These are phyloP conservation scores for Xylariaceae sp. DNA, from an alignment of 2,329 filamentous ascomycete species.

Conservation along the genomic window DNA sequence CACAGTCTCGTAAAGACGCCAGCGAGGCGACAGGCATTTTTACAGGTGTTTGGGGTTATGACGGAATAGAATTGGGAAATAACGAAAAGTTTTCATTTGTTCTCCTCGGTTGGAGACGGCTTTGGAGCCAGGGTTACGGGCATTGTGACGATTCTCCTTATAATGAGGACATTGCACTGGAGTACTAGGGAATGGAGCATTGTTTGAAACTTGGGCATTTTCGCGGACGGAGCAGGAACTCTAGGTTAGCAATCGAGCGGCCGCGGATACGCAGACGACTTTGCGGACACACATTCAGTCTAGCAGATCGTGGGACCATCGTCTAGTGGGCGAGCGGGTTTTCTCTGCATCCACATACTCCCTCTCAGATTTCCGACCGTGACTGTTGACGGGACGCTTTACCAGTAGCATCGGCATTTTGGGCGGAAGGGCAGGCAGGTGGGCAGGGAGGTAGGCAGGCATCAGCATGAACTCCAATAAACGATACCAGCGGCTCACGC, in stretches of 20 bases:
- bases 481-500: conserved; percentile 25
- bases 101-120: not conserved
- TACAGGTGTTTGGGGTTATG: conserved; percentile 22
- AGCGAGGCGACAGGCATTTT: conserved; percentile 18
- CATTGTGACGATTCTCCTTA: conserved; percentile 2
- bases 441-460: too few species aligned
- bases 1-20: too few species aligned
- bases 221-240: conserved; percentile 5
- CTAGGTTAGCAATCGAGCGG: not conserved
- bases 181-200: not conserved
- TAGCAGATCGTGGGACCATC: not conserved
- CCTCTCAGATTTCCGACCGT: conserved; percentile 5
- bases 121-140: conserved; percentile 4
- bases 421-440: not conserved
- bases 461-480: conserved; percentile 19
- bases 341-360: conserved; percentile 12
- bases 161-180: not conserved
- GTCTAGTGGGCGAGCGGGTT: not conserved
- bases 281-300: too few species aligned
- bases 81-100: conserved; percentile 23
- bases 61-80: conserved; percentile 24
- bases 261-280: too few species aligned
- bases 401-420: conserved; percentile 12
- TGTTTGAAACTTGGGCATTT: conserved; percentile 3
- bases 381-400: too few species aligned